Conservation (phyloP, 2,329 filamentous ascomycete species). For the Cercospora brassicicola region DNA sequence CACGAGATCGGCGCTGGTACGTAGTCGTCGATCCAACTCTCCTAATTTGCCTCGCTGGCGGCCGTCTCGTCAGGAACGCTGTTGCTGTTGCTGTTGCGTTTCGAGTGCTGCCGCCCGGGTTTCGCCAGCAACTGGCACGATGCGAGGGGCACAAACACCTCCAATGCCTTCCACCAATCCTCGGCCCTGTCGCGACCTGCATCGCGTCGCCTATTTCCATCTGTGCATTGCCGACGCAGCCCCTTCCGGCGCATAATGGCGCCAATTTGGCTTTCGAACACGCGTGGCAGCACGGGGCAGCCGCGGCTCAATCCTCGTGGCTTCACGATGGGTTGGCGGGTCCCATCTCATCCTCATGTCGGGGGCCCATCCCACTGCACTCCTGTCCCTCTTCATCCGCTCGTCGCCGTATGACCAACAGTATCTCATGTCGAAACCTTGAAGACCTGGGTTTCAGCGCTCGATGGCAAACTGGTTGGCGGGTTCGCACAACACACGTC, state of each 20-base stretch:
- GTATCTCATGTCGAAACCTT: too few species aligned
- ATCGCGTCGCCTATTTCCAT: neutral
- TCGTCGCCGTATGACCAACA: neutral
- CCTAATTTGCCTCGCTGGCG: neutral
- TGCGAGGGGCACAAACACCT: neutral
- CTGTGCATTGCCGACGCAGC: neutral
- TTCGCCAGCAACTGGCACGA: neutral
- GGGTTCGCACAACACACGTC: neutral
- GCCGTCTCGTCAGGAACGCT: neutral
- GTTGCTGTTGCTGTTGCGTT: neutral
- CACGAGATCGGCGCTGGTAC: constrained; percentile 4
- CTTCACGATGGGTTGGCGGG: neutral
- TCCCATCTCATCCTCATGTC: neutral
- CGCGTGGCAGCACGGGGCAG: constrained; percentile 10
- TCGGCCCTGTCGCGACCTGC: neutral
- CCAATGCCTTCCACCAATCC: constrained; percentile 11
- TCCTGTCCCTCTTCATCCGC: neutral
- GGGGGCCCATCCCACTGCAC: neutral
- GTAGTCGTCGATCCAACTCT: neutral
- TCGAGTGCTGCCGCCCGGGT: neutral
- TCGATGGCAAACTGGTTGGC: neutral
- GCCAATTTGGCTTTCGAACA: constrained; percentile 8
- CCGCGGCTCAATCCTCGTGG: neutral
- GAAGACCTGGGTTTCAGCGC: neutral
- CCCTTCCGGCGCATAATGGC: constrained; percentile 1